These are phyloP conservation scores for Boletus coccyginus DNA, from an alignment of 768 basidiomycete species.

Conservation along the genomic window DNA sequence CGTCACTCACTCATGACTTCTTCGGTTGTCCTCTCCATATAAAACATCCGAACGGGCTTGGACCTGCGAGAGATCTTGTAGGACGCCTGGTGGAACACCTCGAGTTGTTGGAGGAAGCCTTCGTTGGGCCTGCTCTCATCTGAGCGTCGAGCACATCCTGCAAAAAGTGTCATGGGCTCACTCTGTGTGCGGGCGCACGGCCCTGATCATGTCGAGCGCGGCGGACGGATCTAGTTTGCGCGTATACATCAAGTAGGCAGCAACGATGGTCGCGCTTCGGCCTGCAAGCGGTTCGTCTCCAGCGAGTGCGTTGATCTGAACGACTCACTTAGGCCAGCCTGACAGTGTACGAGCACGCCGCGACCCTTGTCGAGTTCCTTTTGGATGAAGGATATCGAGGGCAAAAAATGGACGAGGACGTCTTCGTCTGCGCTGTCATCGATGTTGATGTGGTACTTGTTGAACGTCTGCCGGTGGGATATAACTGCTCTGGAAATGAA, in stretches of 20 bases:
- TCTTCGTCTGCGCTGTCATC: constrained; percentile 78
- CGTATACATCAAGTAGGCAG: constrained; percentile 86
- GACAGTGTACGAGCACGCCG: constrained; percentile 86
- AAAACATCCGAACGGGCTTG: constrained; percentile 76
- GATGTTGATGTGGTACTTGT: constrained; percentile 73
- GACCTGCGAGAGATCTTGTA: constrained; percentile 66
- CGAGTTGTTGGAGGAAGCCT: constrained; percentile 78
- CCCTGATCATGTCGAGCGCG: constrained; percentile 68
- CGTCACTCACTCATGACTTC: constrained; percentile 72
- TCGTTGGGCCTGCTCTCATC: constrained; percentile 67
- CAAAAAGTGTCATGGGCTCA: constrained; percentile 37
- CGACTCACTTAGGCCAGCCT: constrained; percentile 80
- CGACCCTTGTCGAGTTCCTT: constrained; percentile 70
- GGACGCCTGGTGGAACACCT: constrained; percentile 70
- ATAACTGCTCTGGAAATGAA: too few species aligned
- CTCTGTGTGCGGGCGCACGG: constrained; percentile 68
- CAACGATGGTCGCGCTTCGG: constrained; percentile 80
- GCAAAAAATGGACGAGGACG: constrained; percentile 72
- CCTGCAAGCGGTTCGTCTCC: constrained; percentile 40
- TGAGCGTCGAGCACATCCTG: neutral
- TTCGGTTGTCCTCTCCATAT: constrained; percentile 70
- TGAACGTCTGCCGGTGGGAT: constrained; percentile 57
- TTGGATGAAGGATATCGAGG: constrained; percentile 81
- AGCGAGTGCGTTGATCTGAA: neutral
- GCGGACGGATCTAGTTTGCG: constrained; percentile 51